Conservation (phyloP, 495 filamentous ascomycete species). For the Stereocaulon alpinum region DNA sequence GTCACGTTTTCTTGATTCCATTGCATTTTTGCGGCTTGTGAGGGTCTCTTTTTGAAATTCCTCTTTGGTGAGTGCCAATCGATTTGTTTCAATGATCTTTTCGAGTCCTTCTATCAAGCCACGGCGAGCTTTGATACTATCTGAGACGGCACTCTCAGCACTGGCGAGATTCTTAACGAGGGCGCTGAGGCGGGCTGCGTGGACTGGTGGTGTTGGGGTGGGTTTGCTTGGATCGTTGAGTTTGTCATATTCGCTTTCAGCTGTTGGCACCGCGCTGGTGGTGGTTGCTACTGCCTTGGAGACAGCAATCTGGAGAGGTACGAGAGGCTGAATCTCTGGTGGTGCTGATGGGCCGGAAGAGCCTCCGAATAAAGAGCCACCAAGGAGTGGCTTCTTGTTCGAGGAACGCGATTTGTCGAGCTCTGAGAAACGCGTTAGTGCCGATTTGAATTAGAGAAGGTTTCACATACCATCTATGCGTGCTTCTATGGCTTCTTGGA, state of each 20-base stretch:
- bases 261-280: constrained; percentile 51
- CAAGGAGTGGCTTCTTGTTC: constrained; percentile 53
- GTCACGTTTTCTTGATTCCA: constrained; percentile 68
- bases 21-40: constrained; percentile 46
- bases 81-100: constrained; percentile 66
- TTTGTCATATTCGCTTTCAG: constrained; percentile 72
- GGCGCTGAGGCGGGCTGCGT: constrained; percentile 79
- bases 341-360: constrained; percentile 49
- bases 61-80: constrained; percentile 56
- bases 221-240: constrained; percentile 56
- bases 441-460: neutral
- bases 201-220: constrained; percentile 69
- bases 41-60: constrained; percentile 51
- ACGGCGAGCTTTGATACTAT: constrained; percentile 77
- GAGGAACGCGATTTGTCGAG: constrained; percentile 65
- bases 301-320: constrained; percentile 59
- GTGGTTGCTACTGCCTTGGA: constrained; percentile 56
- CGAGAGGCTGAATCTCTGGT: constrained; percentile 62
- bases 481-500: constrained; percentile 67
- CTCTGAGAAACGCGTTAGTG: constrained; percentile 38
- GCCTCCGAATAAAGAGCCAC: constrained; percentile 59
- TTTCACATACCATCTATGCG: constrained; percentile 57
- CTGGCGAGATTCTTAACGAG: constrained; percentile 78
- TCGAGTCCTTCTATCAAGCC: constrained; percentile 70
- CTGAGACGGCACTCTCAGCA: constrained; percentile 84